These are phyloP conservation scores for Termitomyces sp. DNA, from an alignment of 768 basidiomycete genomes.

Conservation along the genomic window DNA sequence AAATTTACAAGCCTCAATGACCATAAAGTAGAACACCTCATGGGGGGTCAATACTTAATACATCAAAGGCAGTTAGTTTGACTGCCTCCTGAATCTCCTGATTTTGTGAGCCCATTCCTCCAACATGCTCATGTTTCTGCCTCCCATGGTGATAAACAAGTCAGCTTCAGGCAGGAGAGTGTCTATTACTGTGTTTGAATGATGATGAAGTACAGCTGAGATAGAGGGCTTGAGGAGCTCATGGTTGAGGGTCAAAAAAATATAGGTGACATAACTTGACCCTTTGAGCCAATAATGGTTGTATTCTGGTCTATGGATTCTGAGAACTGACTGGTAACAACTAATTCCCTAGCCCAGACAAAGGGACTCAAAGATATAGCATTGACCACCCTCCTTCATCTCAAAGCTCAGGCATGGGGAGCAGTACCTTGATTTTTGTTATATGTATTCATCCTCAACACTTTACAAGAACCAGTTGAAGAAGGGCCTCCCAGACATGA, in stretches of 20 bases:
- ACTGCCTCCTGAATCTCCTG: constrained; percentile 99
- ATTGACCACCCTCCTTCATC: too few species aligned
- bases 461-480: neutral
- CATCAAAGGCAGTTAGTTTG: constrained; percentile 90
- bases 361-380: too few species aligned
- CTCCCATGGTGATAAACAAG: constrained; percentile 89
- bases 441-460: too few species aligned
- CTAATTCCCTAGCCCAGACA: too few species aligned
- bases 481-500: neutral
- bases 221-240: constrained; percentile 96
- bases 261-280: constrained; percentile 96
- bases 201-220: constrained; percentile 96
- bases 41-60: constrained; percentile 98
- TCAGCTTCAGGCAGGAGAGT: constrained; percentile 98
- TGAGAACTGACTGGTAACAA: constrained; percentile 98
- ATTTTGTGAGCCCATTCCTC: constrained; percentile 97
- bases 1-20: constrained; percentile 72
- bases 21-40: constrained; percentile 96
- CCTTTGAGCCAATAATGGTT: constrained; percentile 98
- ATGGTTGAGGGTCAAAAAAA: constrained; percentile 93
- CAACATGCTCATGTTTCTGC: constrained; percentile 97
- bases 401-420: too few species aligned
- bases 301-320: constrained; percentile 98
- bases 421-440: too few species aligned
- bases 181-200: constrained; percentile 98